phyloP scores from a whole-genome alignment of 2,329 filamentous ascomycete genomes.

The Fusarium humuli region DNA sequence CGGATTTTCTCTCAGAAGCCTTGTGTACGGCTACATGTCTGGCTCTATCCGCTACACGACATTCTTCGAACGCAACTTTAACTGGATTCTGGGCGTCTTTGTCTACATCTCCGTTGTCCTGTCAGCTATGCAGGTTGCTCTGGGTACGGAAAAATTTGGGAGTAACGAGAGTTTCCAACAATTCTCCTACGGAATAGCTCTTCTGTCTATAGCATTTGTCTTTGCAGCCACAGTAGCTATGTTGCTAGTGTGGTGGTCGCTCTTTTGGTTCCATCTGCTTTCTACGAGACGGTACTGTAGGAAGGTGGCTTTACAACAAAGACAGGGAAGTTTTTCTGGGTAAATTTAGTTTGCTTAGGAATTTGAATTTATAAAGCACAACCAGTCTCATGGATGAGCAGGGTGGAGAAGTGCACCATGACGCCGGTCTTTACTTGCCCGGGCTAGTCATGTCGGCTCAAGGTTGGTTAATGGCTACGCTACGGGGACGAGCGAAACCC shows the following conservation, averaged over 20 bases:
- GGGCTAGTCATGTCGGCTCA: too few relatives aligned
- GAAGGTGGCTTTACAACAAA: too few relatives aligned
- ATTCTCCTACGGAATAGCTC: neutral
- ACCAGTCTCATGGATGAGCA: too few relatives aligned
- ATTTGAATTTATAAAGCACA: too few relatives aligned
- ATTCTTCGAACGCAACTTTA: neutral
- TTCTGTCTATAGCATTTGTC: neutral
- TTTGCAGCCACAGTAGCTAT: neutral
- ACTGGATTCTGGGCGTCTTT: neutral
- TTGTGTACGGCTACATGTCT: neutral
- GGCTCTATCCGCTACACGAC: neutral
- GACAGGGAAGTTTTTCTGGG: too few relatives aligned
- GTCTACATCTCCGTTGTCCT: neutral
- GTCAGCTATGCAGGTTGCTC: neutral
- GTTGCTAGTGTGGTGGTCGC: neutral
- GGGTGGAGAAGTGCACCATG: too few relatives aligned
- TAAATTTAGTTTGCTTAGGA: too few relatives aligned
- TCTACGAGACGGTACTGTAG: neutral
- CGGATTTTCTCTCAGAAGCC: too few relatives aligned
- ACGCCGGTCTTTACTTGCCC: too few relatives aligned
- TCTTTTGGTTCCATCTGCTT: neutral
- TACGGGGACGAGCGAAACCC: too few relatives aligned
- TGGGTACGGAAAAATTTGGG: neutral
- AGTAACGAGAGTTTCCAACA: neutral
- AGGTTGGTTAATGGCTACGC: too few relatives aligned